Conservation (phyloP, 2,329 filamentous ascomycete genomes). For the Helminthosporium solani region DNA sequence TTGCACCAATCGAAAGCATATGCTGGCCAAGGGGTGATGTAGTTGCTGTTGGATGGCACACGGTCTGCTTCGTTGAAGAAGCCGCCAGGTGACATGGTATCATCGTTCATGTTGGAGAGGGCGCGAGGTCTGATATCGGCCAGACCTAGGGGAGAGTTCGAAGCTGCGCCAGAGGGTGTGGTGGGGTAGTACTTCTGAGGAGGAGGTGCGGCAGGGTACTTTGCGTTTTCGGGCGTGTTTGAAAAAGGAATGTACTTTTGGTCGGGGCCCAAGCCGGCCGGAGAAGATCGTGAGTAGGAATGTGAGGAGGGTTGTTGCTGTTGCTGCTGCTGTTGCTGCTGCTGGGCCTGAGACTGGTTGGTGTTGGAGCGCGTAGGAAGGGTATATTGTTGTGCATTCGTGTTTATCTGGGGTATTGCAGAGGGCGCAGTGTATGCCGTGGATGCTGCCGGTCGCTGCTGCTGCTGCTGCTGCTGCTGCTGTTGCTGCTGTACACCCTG, state of each 20-base stretch:
- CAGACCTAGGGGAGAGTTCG: constrained; percentile 85
- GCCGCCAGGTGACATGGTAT: constrained; percentile 59
- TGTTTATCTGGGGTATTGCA: constrained; percentile 50
- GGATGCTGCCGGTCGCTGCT: constrained; percentile 54
- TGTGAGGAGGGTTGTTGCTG: constrained; percentile 38
- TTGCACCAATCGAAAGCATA: constrained; percentile 99
- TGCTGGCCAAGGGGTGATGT: constrained; percentile 89
- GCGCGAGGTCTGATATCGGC: constrained; percentile 88
- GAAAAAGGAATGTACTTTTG: constrained; percentile 64
- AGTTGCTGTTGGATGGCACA: constrained; percentile 78
- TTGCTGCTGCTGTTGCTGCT: too few relatives aligned
- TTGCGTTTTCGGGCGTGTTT: constrained; percentile 62
- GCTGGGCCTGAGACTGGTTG: constrained; percentile 38
- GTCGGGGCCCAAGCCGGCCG: constrained; percentile 61
- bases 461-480: constrained; percentile 51
- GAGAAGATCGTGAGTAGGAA: constrained; percentile 82
- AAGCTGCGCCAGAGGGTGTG: constrained; percentile 59
- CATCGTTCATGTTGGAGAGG: constrained; percentile 77
- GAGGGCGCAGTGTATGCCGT: constrained; percentile 59
- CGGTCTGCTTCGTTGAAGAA: constrained; percentile 67
- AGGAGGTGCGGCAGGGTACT: constrained; percentile 44
- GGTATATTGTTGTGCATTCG: constrained; percentile 61
- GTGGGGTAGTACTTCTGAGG: constrained; percentile 61
- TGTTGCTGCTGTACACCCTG: constrained; percentile 49
- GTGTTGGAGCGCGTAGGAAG: constrained; percentile 67